These are phyloP conservation scores for Lepidium didymum DNA, from an alignment of 345 rosid species.

Conservation along the genomic window DNA sequence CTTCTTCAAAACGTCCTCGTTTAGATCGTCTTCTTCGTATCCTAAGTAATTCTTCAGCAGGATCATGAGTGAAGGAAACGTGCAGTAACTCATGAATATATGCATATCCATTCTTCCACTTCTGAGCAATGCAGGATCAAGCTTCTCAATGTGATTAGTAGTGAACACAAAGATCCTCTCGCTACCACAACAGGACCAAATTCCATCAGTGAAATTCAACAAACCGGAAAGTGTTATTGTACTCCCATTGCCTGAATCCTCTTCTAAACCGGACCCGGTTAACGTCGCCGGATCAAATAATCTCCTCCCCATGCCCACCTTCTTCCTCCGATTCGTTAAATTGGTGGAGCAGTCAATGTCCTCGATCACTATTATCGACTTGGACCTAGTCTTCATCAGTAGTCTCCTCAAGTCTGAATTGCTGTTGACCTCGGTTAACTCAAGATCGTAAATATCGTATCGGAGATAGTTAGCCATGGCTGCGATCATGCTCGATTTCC, in stretches of 20 bases:
- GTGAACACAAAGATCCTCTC: slow-evolving; percentile 26
- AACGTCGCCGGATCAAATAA: background rate
- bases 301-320: background rate
- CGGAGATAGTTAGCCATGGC: slow-evolving; percentile 89
- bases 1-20: slow-evolving; percentile 25
- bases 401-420: slow-evolving; percentile 78
- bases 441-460: slow-evolving; percentile 89
- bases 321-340: slow-evolving; percentile 47
- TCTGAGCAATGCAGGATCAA: slow-evolving; percentile 23
- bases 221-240: slow-evolving; percentile 14
- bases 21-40: slow-evolving; percentile 22
- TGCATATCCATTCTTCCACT: slow-evolving; percentile 26
- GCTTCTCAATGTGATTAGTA: slow-evolving; percentile 20
- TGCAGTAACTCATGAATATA: slow-evolving; percentile 13
- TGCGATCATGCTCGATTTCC: slow-evolving; percentile 56
- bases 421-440: slow-evolving; percentile 72
- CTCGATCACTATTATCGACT: slow-evolving; percentile 78
- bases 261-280: slow-evolving; percentile 11
- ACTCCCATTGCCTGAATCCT: background rate
- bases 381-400: slow-evolving; percentile 78
- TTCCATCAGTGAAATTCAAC: slow-evolving; percentile 20
- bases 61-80: slow-evolving; percentile 12
- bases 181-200: slow-evolving; percentile 23
- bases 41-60: slow-evolving; percentile 22
- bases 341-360: slow-evolving; percentile 80